Evolutionary conservation across 768 basidiomycete species (phyloP), one percentile per base, ranked within the genome.

Genomic region (Pisolithus marmoratus): DNA sequence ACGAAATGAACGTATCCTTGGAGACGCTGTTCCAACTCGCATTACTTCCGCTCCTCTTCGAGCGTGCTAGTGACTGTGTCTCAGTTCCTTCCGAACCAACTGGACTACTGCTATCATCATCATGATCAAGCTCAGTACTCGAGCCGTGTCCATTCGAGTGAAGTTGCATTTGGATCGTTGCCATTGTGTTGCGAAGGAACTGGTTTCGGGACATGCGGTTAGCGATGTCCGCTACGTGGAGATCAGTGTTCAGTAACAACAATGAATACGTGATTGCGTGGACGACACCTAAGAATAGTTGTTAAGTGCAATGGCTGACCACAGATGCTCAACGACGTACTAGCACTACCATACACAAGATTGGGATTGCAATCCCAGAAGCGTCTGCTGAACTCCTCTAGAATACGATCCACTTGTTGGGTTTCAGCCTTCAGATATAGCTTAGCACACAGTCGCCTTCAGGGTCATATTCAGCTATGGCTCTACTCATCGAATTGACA

Each of bases 351-450:
- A 63, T 87, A 94, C n/a, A 90, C 59, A 22, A 80, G 80, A 1
- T 72, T 72, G 0, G 90, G 87, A 64, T 98, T 98, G 65, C 91
- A 93, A 41, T 93, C 85, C 82, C 85, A 96, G 67, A 92, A 99
- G 8, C 92, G 82, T 38, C 82, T 74, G 60, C 90, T 90, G 60
- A 99, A 97, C 56, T 84, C 85, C 54, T 92, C 93, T 5, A 99
- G 77, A 55, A 99, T 97, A 40, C 96, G 85, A 67, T 98, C 96
- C 40, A 99, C 87, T 71, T 98, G 94, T 63, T 99, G 96, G 0
- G 95, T 95, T 68, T 99, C 96, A 2, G 85, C 96, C 68, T 93
- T 94, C 53, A 99, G 79, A 66, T 81, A 97, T 2, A 99, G 78
- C 66, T 95, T 96, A 12, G 85, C 84, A 64, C 94, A 97, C 11